Evolutionary conservation across 1,139 yeast genomes (phyloP).

Genomic region (Kodamaea arcana): DNA sequence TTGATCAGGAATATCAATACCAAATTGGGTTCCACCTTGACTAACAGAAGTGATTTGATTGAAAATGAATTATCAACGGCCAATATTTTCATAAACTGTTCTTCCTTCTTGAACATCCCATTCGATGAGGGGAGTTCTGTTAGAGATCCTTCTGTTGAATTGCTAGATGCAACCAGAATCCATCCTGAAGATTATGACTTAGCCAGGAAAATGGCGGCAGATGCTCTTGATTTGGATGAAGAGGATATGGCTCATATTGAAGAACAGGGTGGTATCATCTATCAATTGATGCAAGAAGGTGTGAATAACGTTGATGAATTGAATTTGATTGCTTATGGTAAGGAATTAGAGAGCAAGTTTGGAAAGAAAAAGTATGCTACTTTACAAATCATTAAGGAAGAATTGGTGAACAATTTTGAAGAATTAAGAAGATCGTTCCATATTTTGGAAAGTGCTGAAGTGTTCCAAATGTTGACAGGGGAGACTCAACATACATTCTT

Average conservation of each 20-base stretch:
- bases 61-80: conserved; percentile 77
- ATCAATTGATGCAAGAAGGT: conserved; percentile 75
- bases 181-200: conserved; percentile 97
- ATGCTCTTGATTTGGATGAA: conserved; percentile 93
- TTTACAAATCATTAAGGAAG: conserved; percentile 82
- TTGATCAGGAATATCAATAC: conserved; percentile 77
- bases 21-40: conserved; percentile 60
- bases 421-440: conserved; percentile 78
- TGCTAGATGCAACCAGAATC: conserved; percentile 89
- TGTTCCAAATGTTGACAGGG: conserved; percentile 87
- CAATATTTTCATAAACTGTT: conserved; percentile 82
- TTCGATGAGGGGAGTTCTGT: conserved; percentile 49
- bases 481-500: conserved; percentile 69
- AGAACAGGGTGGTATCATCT: conserved; percentile 76
- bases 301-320: conserved; percentile 85
- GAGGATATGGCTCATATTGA: conserved; percentile 85
- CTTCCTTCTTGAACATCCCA: conserved; percentile 83
- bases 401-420: conserved; percentile 79
- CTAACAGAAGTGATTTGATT: conserved; percentile 73
- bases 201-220: conserved; percentile 96
- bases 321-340: conserved; percentile 90
- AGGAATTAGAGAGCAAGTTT: conserved; percentile 74
- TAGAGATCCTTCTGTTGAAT: conserved; percentile 63
- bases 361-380: conserved; percentile 79
- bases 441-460: conserved; percentile 61